phyloP scores from a whole-genome alignment of 2,329 filamentous ascomycete genomes.

The Colletotrichum camelliae region DNA sequence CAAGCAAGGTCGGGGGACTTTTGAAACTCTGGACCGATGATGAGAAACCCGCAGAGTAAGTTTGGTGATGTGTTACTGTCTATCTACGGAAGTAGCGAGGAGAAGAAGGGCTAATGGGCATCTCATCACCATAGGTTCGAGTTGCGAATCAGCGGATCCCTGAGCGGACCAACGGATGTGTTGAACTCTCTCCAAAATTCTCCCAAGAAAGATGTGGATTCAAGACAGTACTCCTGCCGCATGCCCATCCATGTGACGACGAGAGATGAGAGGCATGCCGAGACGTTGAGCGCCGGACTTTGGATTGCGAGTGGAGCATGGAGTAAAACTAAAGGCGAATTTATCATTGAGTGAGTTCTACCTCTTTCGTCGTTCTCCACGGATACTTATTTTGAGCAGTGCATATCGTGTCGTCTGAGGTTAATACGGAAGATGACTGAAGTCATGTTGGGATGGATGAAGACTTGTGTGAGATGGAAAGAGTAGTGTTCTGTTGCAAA shows the following conservation, averaged over 20 bases:
- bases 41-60: neutral
- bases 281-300: neutral
- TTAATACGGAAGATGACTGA: neutral
- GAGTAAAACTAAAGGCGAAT: neutral
- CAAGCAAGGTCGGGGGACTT: neutral
- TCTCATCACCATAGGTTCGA: neutral
- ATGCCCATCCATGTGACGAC: neutral
- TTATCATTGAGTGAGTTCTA: neutral
- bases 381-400: neutral
- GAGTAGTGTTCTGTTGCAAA: neutral
- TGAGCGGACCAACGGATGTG: conserved; percentile 47
- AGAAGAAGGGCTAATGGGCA: fast-evolving
- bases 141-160: conserved; percentile 44
- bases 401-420: neutral
- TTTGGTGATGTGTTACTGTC: fast-evolving
- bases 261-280: neutral
- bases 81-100: fast-evolving
- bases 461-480: fast-evolving
- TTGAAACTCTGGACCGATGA: conserved; percentile 27
- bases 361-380: neutral
- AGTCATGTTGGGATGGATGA: neutral
- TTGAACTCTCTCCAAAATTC: conserved; percentile 41
- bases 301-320: neutral
- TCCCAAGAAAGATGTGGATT: conserved; percentile 36
- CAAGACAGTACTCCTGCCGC: conserved; percentile 38